Conservation (phyloP, 768 basidiomycete genomes). For the Lepiota brunneoincarnata region DNA sequence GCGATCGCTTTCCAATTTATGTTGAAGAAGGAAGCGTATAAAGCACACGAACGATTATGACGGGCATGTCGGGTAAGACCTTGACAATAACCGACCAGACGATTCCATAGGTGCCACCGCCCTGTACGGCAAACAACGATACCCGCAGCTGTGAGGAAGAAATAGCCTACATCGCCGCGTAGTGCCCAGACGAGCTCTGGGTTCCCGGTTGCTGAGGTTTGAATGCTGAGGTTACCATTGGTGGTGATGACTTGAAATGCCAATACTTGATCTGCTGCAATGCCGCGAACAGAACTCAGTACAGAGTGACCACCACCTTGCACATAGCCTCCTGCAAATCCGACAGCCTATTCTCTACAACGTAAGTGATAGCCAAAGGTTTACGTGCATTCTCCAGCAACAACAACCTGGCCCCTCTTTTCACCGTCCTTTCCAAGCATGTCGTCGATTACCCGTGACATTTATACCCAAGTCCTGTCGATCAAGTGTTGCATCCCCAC, state of each 20-base stretch:
- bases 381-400: slow-evolving; percentile 19
- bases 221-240: slow-evolving; percentile 32
- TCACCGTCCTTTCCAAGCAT: slow-evolving; percentile 13
- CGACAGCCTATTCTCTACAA: slow-evolving; percentile 26
- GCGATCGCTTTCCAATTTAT: slow-evolving; percentile 13
- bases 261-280: slow-evolving; percentile 28
- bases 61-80: slow-evolving; percentile 15
- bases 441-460: slow-evolving; percentile 15
- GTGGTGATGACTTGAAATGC: slow-evolving; percentile 41
- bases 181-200: slow-evolving; percentile 45
- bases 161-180: slow-evolving; percentile 35
- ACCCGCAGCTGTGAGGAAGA: slow-evolving; percentile 5
- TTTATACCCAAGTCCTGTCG: slow-evolving; percentile 15
- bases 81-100: slow-evolving; percentile 17
- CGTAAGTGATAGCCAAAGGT: background rate
- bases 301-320: slow-evolving; percentile 34
- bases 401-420: slow-evolving; percentile 14
- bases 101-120: slow-evolving; percentile 10
- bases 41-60: slow-evolving; percentile 12
- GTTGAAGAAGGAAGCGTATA: slow-evolving; percentile 9
- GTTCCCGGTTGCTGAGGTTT: slow-evolving; percentile 35
- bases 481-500: slow-evolving; percentile 19
- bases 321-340: slow-evolving; percentile 39
- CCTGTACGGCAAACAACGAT: background rate
- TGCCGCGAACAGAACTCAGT: slow-evolving; percentile 17